These are phyloP conservation scores for Pichia sp. DNA, from an alignment of 1,139 yeast species.

Conservation along the genomic window DNA sequence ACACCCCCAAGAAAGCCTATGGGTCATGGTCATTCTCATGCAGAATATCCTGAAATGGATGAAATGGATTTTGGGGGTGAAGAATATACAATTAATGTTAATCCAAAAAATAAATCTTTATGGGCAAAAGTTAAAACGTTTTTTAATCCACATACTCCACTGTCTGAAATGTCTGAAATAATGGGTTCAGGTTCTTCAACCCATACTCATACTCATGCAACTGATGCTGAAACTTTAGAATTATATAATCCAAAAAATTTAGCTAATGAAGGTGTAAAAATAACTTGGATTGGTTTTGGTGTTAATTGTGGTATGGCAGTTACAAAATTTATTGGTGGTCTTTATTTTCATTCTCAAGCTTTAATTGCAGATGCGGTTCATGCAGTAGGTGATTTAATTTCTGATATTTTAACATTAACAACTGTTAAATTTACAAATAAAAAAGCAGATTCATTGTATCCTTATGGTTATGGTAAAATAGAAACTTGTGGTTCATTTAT, in stretches of 20 bases:
- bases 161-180: conserved; percentile 21
- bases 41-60: conserved; percentile 24
- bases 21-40: conserved; percentile 19
- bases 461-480: conserved; percentile 86
- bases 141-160: conserved; percentile 30
- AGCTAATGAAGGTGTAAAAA: conserved; percentile 80
- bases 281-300: conserved; percentile 84
- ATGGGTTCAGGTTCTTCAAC: conserved; percentile 16
- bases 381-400: conserved; percentile 80
- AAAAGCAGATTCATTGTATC: conserved; percentile 61
- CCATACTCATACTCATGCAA: conserved; percentile 32
- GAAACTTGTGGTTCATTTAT: conserved; percentile 89
- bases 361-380: conserved; percentile 91
- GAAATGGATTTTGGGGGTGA: conserved; percentile 25
- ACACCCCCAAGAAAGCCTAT: conserved; percentile 3
- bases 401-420: conserved; percentile 81
- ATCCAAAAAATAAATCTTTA: conserved; percentile 18
- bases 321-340: conserved; percentile 84
- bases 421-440: conserved; percentile 75
- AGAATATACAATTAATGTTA: conserved; percentile 22
- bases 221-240: conserved; percentile 25
- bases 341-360: conserved; percentile 90
- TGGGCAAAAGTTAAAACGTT: conserved; percentile 28
- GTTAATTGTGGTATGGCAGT: conserved; percentile 82
- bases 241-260: conserved; percentile 36